Percentiles rank a stretch among this genome's conserved stretches.
phyloP scores from a whole-genome alignment of 2,329 filamentous ascomycete genomes.

The Ampelomyces quisqualis region DNA sequence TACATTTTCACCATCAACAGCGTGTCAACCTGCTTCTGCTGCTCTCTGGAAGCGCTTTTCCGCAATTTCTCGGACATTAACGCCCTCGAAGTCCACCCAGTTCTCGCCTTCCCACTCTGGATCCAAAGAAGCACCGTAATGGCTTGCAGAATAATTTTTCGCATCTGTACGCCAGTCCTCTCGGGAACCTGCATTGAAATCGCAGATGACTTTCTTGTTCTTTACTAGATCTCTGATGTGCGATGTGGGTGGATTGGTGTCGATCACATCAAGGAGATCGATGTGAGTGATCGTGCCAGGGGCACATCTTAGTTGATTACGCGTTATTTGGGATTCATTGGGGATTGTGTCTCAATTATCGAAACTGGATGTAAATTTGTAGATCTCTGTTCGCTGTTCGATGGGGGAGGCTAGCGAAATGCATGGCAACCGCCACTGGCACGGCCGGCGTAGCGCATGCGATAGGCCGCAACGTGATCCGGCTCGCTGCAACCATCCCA shows the following conservation, averaged over 20 bases:
- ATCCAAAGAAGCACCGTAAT: slow-evolving; percentile 33
- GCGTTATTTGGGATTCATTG: background rate
- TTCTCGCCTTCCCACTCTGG: slow-evolving; percentile 48
- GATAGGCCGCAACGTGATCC: no score
- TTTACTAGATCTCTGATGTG: slow-evolving; percentile 49
- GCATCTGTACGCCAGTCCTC: slow-evolving; percentile 62
- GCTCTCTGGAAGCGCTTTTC: slow-evolving; percentile 59
- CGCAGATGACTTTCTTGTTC: slow-evolving; percentile 65
- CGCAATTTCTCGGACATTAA: slow-evolving; percentile 64
- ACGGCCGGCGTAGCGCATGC: no score
- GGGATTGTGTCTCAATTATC: background rate
- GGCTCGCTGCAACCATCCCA: no score
- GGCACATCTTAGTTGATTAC: background rate
- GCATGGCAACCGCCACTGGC: no score
- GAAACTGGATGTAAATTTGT: background rate
- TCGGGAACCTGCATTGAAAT: slow-evolving; percentile 69
- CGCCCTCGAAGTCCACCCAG: slow-evolving; percentile 63
- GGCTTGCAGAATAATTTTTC: slow-evolving; percentile 36
- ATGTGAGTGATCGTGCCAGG: background rate
- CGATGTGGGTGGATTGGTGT: background rate
- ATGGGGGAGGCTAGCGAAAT: no score
- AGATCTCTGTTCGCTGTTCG: no score
- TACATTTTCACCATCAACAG: slow-evolving; percentile 69
- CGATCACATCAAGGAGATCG: background rate
- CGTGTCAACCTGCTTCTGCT: slow-evolving; percentile 62